Evolutionary conservation across 768 basidiomycete genomes (phyloP), one percentile per base, ranked within the genome.

Genomic region (Fomitopsis serialis): DNA sequence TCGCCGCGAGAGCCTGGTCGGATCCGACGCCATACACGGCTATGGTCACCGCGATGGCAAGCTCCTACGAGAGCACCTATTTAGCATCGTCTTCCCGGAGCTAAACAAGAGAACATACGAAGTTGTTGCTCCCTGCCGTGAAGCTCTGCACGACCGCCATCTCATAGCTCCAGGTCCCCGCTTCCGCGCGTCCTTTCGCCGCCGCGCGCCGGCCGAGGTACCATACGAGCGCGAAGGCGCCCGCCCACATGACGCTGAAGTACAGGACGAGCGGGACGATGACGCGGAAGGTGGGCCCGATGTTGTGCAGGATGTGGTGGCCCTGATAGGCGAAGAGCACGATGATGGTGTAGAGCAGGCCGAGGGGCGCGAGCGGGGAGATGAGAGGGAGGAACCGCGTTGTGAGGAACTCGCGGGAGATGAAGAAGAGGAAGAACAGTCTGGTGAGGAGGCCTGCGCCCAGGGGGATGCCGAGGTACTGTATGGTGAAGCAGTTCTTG

Each of bases 391-490:
- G 68, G 71, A 92, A 92, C 13, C 68, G 71, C 9, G 69, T 72
- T 24, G 79, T 64, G 55, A 89, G 76, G 63, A 79, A 80, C 2
- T 61, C 54, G 29, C 74, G 78, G 40, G 76, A 71, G 2, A 74
- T 68, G 2, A 78, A 29, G 15, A 59, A 61, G 62, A 82, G 78
- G 19, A 85, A 69, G 23, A 67, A 45, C 57, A 78, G 80, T 3
- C 91, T 79, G 0, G 90, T 93, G n/a, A 82, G 35, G 13, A 90
- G 59, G 2, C 89, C 92, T 0, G 84, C 84, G 0, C 68, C 75
- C 2, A 93, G 75, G 1, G 90, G 92, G 32, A 93, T 92, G 4
- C 90, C 92, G 45, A 92, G 80, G 66, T 90, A 92, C 86, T 88
- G 62, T 19, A 8, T 12, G 12, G 2, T 12, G 3, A 23, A 10